phyloP scores from a whole-genome alignment of 306 rosid species.

The Dicorynia guianensis region DNA sequence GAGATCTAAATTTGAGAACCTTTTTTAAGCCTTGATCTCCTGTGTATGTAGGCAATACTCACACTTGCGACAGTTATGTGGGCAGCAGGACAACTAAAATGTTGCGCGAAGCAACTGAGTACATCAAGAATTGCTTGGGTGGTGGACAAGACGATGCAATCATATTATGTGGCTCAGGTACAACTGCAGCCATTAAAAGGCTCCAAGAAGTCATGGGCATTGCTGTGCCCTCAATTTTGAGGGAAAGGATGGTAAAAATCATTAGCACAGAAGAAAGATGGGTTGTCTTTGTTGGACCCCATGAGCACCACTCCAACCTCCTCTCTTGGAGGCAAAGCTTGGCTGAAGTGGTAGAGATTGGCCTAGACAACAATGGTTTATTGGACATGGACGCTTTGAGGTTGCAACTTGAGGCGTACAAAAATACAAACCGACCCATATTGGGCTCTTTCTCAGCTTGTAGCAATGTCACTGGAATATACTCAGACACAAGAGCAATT shows the following conservation, averaged over 20 bases:
- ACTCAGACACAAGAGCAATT: constrained; percentile 50
- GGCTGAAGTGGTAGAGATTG: constrained; percentile 62
- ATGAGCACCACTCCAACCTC: constrained; percentile 76
- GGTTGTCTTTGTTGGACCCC: constrained; percentile 66
- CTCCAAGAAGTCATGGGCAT: constrained; percentile 71
- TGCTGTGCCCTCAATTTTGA: constrained; percentile 52
- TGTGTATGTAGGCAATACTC: constrained; percentile 65
- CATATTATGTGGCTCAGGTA: constrained; percentile 60
- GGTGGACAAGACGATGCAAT: constrained; percentile 53
- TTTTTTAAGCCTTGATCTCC: not conserved
- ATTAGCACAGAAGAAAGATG: constrained; percentile 51
- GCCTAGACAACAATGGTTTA: constrained; percentile 50
- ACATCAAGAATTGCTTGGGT: constrained; percentile 61
- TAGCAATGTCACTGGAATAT: constrained; percentile 68
- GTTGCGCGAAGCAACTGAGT: constrained; percentile 49
- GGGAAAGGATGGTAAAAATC: constrained; percentile 45
- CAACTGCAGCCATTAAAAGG: constrained; percentile 63
- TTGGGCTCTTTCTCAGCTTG: constrained; percentile 69
- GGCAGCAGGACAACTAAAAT: constrained; percentile 56
- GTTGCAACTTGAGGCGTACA: constrained; percentile 37
- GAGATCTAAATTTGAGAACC: no score
- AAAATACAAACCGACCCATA: constrained; percentile 50
- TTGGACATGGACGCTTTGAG: constrained; percentile 50
- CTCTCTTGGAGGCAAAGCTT: constrained; percentile 85
- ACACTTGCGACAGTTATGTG: constrained; percentile 70